These are phyloP conservation scores for Austroboletus rostrupii DNA, from an alignment of 1,284 basidiomycete species.

Conservation along the genomic window DNA sequence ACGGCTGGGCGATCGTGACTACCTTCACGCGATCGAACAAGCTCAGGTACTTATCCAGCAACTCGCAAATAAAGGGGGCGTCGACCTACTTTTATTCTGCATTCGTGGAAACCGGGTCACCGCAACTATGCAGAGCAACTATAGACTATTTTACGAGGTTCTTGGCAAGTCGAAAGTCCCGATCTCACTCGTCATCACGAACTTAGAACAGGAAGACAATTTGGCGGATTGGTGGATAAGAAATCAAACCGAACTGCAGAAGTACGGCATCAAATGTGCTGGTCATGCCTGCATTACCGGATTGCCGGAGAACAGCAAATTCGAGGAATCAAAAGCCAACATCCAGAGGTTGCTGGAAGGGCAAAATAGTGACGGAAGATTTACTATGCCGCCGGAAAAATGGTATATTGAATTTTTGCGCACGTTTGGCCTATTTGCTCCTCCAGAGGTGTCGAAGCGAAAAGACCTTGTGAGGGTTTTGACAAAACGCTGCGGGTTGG, in stretches of 20 bases:
- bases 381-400: slow-evolving; percentile 26
- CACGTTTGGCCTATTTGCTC: slow-evolving; percentile 23
- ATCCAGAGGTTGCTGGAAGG: slow-evolving; percentile 16
- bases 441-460: slow-evolving; percentile 21
- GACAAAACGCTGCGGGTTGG: slow-evolving; percentile 27
- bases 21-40: slow-evolving; percentile 32
- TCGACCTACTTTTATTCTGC: slow-evolving; percentile 38
- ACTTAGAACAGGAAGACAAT: slow-evolving; percentile 33
- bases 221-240: slow-evolving; percentile 33
- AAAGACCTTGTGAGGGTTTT: slow-evolving; percentile 25
- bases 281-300: slow-evolving; percentile 32
- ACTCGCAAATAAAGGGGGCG: slow-evolving; percentile 27
- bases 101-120: slow-evolving; percentile 35
- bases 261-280: slow-evolving; percentile 22
- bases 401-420: slow-evolving; percentile 27
- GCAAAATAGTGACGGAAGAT: slow-evolving; percentile 14
- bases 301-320: slow-evolving; percentile 25
- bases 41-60: slow-evolving; percentile 33
- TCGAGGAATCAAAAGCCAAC: slow-evolving; percentile 21
- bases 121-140: slow-evolving; percentile 34
- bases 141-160: slow-evolving; percentile 34
- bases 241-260: slow-evolving; percentile 21
- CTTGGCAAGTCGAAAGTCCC: slow-evolving; percentile 34
- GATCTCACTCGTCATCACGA: slow-evolving; percentile 36
- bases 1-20: slow-evolving; percentile 21